These are phyloP conservation scores for Zasmidium cellare DNA, from an alignment of 2,329 filamentous ascomycete species.

Conservation along the genomic window DNA sequence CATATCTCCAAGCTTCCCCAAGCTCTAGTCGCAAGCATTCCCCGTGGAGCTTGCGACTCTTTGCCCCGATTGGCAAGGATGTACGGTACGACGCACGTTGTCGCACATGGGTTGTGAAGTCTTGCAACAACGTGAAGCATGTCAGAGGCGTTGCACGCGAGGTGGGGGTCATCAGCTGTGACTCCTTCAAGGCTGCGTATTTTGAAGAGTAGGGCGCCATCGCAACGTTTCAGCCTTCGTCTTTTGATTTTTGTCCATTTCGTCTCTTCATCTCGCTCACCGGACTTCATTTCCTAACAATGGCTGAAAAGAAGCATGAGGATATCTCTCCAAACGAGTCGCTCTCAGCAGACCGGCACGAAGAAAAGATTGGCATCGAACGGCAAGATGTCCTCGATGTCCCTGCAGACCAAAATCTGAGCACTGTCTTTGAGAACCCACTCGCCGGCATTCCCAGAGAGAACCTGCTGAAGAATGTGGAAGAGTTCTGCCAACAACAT, in stretches of 20 bases:
- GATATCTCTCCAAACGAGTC: not conserved
- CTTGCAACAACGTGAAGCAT: not conserved
- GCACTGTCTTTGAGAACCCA: constrained; percentile 1
- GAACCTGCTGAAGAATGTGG: not conserved
- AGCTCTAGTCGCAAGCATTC: not conserved
- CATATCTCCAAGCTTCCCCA: not conserved
- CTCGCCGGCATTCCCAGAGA: not conserved
- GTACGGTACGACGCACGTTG: not conserved
- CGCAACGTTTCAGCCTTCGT: too few relatives aligned
- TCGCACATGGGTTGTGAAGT: not conserved
- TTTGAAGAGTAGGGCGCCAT: too few relatives aligned
- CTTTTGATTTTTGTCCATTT: too few relatives aligned
- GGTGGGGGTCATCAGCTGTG: not conserved
- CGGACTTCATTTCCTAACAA: not conserved
- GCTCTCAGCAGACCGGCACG: not conserved
- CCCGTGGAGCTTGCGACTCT: not conserved
- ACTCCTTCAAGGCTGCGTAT: not conserved
- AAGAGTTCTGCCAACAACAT: constrained; percentile 1
- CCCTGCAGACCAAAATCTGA: not conserved
- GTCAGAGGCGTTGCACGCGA: not conserved
- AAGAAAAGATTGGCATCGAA: not conserved
- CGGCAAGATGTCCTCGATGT: not conserved
- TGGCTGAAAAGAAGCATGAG: not conserved
- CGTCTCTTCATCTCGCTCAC: too few relatives aligned
- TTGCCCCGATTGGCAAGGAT: not conserved